phyloP scores from a whole-genome alignment of 345 rosid genomes.

The Bretschneidera sinensis region DNA sequence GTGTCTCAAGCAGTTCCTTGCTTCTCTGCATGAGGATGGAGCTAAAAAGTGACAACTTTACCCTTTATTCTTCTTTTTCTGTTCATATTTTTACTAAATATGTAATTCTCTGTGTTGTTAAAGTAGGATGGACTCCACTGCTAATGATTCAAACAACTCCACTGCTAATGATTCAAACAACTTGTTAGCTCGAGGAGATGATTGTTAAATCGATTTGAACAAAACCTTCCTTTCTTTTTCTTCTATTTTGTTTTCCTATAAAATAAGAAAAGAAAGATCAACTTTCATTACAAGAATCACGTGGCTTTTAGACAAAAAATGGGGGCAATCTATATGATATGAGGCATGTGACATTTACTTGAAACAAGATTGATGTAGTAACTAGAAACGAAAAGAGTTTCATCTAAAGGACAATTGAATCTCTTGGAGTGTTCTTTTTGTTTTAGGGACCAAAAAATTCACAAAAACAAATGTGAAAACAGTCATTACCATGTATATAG shows the following conservation, averaged over 20 bases:
- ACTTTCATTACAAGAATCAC: background rate
- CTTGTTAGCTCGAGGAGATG: background rate
- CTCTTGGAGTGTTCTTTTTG: conserved; percentile 67
- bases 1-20: conserved; percentile 59
- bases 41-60: conserved; percentile 2
- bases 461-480: conserved; percentile 43
- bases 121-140: background rate
- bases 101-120: background rate
- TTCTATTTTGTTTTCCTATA: background rate
- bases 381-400: conserved; percentile 8
- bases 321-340: background rate
- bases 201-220: background rate
- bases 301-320: background rate
- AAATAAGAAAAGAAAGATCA: no score
- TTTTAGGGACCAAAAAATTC: conserved; percentile 57
- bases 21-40: conserved; percentile 34
- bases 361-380: background rate
- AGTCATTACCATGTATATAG: conserved; percentile 38
- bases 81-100: background rate
- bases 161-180: background rate
- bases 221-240: background rate
- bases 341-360: background rate
- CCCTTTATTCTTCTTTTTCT: background rate
- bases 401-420: conserved; percentile 70
- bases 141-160: no score